A percentile compares a stretch with the other conserved stretches of the same genome.
Conservation (phyloP, 1,284 basidiomycete genomes). For the Neotropicomus parvogracilis region DNA sequence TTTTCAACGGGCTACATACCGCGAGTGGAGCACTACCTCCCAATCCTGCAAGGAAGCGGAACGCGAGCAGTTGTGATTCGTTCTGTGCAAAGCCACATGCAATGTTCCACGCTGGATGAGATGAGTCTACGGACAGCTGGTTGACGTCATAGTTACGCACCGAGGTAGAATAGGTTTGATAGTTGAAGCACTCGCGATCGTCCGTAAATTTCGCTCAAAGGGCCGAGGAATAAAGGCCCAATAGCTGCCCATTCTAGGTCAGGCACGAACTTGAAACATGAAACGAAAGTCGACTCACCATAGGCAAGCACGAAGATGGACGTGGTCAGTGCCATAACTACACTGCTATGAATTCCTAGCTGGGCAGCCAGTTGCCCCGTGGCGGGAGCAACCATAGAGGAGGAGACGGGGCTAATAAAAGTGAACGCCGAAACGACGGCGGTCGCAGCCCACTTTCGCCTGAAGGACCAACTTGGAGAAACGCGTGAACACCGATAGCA, state of each 20-base stretch:
- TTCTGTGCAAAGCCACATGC: constrained; percentile 64
- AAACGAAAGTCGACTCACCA: constrained; percentile 37
- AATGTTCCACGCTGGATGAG: constrained; percentile 55
- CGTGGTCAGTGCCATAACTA: constrained; percentile 55
- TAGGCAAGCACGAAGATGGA: constrained; percentile 70
- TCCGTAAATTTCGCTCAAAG: constrained; percentile 54
- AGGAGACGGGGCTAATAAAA: constrained; percentile 50
- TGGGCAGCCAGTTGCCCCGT: constrained; percentile 48
- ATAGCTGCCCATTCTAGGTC: constrained; percentile 34
- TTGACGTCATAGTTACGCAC: constrained; percentile 35
- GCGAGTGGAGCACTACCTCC: constrained; percentile 63
- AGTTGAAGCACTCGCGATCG: constrained; percentile 46
- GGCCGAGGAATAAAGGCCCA: constrained; percentile 53
- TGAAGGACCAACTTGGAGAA: constrained; percentile 43
- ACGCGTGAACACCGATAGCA: not conserved
- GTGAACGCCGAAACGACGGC: constrained; percentile 46
- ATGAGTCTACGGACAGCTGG: not conserved
- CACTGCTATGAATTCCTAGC: constrained; percentile 52
- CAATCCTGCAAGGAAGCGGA: constrained; percentile 62
- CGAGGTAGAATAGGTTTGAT: constrained; percentile 58
- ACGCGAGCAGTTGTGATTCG: constrained; percentile 54
- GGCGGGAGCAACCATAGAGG: constrained; percentile 69
- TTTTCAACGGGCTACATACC: constrained; percentile 36
- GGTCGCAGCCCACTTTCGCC: constrained; percentile 48
- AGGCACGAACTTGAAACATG: not conserved